phyloP scores from a whole-genome alignment of 2,329 filamentous ascomycete species.

The Aspergillus pseudotamarii region DNA sequence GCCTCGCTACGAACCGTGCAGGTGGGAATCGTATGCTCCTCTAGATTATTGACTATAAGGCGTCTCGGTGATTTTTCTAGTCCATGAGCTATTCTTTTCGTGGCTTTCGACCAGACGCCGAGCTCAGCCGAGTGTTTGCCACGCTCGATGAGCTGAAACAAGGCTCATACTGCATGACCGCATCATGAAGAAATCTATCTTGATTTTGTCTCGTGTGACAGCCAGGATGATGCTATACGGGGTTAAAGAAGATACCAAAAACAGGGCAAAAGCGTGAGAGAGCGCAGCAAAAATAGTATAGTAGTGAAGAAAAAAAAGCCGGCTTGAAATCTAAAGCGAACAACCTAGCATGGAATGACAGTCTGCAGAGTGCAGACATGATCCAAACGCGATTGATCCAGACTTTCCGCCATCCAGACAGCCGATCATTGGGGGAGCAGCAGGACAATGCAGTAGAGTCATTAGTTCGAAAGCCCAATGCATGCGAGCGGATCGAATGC shows the following conservation, averaged over 20 bases:
- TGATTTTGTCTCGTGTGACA: not conserved
- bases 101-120: not conserved
- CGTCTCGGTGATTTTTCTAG: not conserved
- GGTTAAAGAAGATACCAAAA: not conserved
- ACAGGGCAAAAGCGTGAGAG: not conserved
- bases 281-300: not conserved
- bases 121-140: not conserved
- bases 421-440: conserved; percentile 15
- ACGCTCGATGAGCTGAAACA: not conserved
- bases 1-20: not conserved
- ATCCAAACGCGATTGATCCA: conserved; percentile 5
- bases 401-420: not conserved
- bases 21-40: not conserved
- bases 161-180: not conserved
- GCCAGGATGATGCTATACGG: not conserved
- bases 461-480: conserved; percentile 23
- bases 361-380: not conserved
- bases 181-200: not conserved
- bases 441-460: conserved; percentile 16
- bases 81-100: conserved; percentile 1
- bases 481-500: conserved; percentile 20
- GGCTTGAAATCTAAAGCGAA: not conserved
- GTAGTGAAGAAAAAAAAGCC: not conserved
- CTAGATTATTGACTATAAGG: not conserved
- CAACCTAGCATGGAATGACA: not conserved